These are phyloP conservation scores for Yarrowia sp. DNA, from an alignment of 805 yeast genomes.

Conservation along the genomic window DNA sequence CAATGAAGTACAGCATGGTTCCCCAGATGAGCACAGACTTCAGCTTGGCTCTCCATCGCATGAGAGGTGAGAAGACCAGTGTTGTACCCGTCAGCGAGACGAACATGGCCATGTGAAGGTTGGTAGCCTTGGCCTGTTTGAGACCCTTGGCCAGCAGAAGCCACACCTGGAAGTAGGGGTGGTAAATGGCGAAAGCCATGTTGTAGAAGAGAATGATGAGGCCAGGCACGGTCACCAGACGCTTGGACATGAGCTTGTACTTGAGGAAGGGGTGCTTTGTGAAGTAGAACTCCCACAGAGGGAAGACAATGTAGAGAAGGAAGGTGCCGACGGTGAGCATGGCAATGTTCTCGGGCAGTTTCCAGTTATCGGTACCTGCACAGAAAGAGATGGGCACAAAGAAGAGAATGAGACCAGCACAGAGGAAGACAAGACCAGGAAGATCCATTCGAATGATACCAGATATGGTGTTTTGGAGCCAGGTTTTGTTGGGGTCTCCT, in stretches of 20 bases:
- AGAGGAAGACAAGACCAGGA: constrained; percentile 19
- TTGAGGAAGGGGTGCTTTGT: constrained; percentile 29
- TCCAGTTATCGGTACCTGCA: constrained; percentile 33
- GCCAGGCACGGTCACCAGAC: constrained; percentile 2
- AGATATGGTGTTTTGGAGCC: constrained; percentile 2
- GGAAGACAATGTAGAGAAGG: constrained; percentile 12
- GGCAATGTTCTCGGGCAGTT: constrained; percentile 25
- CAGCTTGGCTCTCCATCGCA: constrained; percentile 33
- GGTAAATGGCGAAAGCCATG: constrained; percentile 27
- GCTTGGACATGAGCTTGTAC: constrained; percentile 24
- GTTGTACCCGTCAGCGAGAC: constrained; percentile 20
- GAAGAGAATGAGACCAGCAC: constrained; percentile 19
- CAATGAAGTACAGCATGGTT: constrained; percentile 17
- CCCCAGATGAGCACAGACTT: constrained; percentile 23
- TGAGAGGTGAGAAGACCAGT: constrained; percentile 20
- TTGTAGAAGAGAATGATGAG: constrained; percentile 30
- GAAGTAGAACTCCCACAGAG: constrained; percentile 11
- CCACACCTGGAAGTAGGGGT: constrained; percentile 33
- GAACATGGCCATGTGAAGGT: constrained; percentile 33
- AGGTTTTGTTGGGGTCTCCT: constrained; percentile 26
- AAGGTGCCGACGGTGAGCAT: constrained; percentile 23
- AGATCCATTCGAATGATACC: constrained; percentile 22
- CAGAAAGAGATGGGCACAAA: constrained; percentile 33
- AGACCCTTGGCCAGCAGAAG: constrained; percentile 24
- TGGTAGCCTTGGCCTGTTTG: constrained; percentile 29